Percentiles rank a stretch among this genome's conserved stretches.
Conservation (phyloP, 805 yeast species). For the Candida verbasci region DNA sequence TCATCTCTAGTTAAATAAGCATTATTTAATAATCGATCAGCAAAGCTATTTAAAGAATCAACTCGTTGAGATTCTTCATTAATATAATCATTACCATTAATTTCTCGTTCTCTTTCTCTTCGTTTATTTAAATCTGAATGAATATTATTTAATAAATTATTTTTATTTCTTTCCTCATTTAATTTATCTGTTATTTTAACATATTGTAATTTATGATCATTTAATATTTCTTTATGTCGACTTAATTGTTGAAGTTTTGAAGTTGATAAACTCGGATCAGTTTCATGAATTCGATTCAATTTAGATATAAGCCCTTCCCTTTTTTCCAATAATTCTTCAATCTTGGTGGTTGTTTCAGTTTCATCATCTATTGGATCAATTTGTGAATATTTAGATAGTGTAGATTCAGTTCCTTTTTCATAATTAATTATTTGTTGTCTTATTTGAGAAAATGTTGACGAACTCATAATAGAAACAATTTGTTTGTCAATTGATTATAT, state of each 20-base stretch:
- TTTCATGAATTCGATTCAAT: constrained; percentile 52
- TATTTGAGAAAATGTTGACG: constrained; percentile 58
- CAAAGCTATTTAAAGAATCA: constrained; percentile 65
- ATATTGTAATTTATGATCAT: constrained; percentile 65
- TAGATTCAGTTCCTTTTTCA: constrained; percentile 66
- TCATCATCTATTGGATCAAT: constrained; percentile 9
- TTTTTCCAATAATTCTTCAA: constrained; percentile 23
- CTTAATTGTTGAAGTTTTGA: constrained; percentile 76
- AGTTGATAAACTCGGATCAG: constrained; percentile 53
- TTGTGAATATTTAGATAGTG: constrained; percentile 40
- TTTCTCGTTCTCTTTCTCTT: constrained; percentile 31
- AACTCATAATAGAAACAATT: constrained; percentile 16
- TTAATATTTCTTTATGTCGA: constrained; percentile 73
- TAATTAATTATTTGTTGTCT: constrained; percentile 64
- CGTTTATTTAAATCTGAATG: constrained; percentile 75
- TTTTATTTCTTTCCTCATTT: constrained; percentile 69
- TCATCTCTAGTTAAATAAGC: constrained; percentile 91
- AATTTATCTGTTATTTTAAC: constrained; percentile 54
- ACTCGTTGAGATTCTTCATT: constrained; percentile 72
- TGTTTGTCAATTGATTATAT: background rate
- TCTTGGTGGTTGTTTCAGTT: constrained; percentile 16
- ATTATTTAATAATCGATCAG: constrained; percentile 76
- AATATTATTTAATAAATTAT: constrained; percentile 70
- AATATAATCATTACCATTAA: constrained; percentile 65
- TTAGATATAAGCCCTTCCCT: constrained; percentile 52